Evolutionary conservation across 2,329 filamentous ascomycete genomes (phyloP).

Genomic region (Sporothrix globosa): DNA sequence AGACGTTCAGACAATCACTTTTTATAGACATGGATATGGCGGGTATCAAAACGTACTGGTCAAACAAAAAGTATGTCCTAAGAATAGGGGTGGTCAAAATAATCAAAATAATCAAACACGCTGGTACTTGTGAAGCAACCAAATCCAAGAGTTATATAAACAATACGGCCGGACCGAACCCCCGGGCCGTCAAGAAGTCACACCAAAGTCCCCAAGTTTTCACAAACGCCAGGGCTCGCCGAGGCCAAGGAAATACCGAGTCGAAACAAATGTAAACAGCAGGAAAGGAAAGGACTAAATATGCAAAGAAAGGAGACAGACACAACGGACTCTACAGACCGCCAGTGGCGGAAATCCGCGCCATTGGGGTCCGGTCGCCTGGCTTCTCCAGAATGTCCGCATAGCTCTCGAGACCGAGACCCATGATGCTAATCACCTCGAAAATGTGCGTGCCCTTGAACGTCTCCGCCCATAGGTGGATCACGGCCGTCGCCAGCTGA

Average conservation of each 20-base stretch:
- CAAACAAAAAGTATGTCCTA: background rate
- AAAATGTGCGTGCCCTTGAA: constrained; percentile 66
- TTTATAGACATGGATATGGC: no score
- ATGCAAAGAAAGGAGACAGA: background rate
- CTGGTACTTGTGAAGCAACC: background rate
- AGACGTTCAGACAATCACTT: no score
- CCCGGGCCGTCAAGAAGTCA: background rate
- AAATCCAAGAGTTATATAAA: no score
- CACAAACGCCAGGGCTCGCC: constrained; percentile 9
- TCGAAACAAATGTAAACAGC: background rate
- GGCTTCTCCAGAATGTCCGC: constrained; percentile 61
- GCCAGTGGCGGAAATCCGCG: constrained; percentile 39
- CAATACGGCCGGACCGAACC: no score
- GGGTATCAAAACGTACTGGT: no score
- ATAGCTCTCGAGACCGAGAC: constrained; percentile 59
- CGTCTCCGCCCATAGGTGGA: constrained; percentile 63
- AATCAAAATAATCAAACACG: background rate
- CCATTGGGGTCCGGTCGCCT: constrained; percentile 52
- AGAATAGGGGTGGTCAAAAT: background rate
- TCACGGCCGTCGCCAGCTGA: constrained; percentile 60
- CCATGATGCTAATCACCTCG: constrained; percentile 63
- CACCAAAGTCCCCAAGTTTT: background rate
- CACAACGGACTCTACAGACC: constrained; percentile 15
- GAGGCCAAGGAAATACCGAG: background rate
- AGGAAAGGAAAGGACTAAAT: background rate